phyloP scores from a whole-genome alignment of 495 filamentous ascomycete species.

The Aspergillus ostianus region DNA sequence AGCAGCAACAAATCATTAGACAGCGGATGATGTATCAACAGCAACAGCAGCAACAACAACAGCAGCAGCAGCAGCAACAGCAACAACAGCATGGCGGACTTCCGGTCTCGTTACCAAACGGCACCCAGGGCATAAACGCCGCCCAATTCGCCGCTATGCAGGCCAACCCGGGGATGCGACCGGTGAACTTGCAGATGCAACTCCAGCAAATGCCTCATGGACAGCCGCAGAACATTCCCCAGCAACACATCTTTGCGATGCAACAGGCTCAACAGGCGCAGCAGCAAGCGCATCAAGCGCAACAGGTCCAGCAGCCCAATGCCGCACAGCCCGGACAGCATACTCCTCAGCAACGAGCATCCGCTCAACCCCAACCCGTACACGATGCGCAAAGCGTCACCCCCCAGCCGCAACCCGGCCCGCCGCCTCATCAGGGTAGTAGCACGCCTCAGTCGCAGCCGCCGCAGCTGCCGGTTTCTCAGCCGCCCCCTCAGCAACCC shows the following conservation, averaged over 20 bases:
- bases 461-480: conserved; percentile 38
- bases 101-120: conserved; percentile 57
- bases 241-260: conserved; percentile 46
- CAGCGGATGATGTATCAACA: conserved; percentile 26
- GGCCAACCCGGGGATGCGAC: conserved; percentile 45
- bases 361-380: conserved; percentile 44
- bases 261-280: conserved; percentile 42
- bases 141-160: conserved; percentile 59
- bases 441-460: conserved; percentile 51
- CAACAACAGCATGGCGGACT: conserved; percentile 48
- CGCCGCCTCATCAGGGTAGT: conserved; percentile 41
- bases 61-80: conserved; percentile 52
- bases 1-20: conserved; percentile 22
- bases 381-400: conserved; percentile 47
- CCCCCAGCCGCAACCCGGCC: conserved; percentile 56
- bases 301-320: conserved; percentile 42
- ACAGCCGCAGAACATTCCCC: conserved; percentile 51
- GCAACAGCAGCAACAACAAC: conserved; percentile 29
- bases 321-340: conserved; percentile 42
- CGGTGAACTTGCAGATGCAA: conserved; percentile 40
- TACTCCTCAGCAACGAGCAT: conserved; percentile 46
- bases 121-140: conserved; percentile 54
- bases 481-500: conserved; percentile 42
- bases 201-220: conserved; percentile 52
- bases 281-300: conserved; percentile 35